Conservation (phyloP, 495 filamentous ascomycete genomes). For the Chaetomium fimeti region DNA sequence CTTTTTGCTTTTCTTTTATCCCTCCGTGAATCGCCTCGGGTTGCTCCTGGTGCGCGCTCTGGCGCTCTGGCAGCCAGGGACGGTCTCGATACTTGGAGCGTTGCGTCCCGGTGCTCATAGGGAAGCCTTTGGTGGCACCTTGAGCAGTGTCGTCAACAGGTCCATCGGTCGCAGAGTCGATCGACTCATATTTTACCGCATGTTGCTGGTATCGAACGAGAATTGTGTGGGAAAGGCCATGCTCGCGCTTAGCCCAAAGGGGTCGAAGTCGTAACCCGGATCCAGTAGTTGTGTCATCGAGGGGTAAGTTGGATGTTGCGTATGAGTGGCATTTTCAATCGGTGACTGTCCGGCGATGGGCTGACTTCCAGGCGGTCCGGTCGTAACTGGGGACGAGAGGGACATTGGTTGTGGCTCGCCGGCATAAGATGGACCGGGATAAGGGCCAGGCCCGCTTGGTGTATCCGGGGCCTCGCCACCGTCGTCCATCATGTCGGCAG, state of each 20-base stretch:
- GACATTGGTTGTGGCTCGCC: conserved; percentile 43
- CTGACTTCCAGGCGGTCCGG: conserved; percentile 34
- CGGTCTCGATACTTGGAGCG: not conserved
- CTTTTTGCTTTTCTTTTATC: not conserved
- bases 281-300: conserved; percentile 72
- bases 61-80: not conserved
- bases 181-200: conserved; percentile 39
- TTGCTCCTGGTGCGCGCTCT: too few species aligned
- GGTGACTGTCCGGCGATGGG: conserved; percentile 36
- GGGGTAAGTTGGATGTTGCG: conserved; percentile 47
- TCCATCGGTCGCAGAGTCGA: not conserved
- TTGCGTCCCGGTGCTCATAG: not conserved
- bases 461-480: conserved; percentile 58
- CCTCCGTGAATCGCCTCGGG: not conserved
- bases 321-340: conserved; percentile 35
- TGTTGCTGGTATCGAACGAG: conserved; percentile 69
- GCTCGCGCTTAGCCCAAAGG: conserved; percentile 84
- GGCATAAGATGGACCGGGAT: conserved; percentile 54
- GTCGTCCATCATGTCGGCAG: conserved; percentile 91
- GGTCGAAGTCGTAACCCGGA: conserved; percentile 82
- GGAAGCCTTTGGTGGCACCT: not conserved
- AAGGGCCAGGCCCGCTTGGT: conserved; percentile 66
- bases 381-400: conserved; percentile 44
- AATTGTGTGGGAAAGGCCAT: conserved; percentile 94
- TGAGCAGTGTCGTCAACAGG: not conserved